Evolutionary conservation across 140 eudicot species (phyloP).

Genomic region (Anethum foeniculum): DNA sequence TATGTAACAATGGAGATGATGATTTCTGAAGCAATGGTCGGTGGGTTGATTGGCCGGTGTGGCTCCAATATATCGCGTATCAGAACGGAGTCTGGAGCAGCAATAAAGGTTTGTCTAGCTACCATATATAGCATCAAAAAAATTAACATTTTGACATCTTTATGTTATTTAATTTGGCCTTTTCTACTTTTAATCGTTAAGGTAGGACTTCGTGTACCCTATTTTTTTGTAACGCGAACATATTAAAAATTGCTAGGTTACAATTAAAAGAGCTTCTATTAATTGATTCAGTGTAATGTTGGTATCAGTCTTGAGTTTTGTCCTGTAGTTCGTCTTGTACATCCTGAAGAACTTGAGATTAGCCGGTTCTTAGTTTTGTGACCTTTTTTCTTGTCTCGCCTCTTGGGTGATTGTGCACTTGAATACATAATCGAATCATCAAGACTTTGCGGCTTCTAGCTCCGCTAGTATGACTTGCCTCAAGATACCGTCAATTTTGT

Average conservation of each 20-base stretch:
- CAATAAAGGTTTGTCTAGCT: slow-evolving; percentile 50
- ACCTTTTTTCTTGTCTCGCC: not conserved
- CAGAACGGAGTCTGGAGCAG: slow-evolving; percentile 93
- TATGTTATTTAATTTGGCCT: not conserved
- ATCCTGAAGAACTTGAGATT: not conserved
- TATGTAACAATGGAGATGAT: slow-evolving; percentile 73
- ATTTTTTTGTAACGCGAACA: not conserved
- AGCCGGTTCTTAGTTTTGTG: not conserved
- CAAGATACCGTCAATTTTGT: not conserved
- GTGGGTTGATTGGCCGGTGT: slow-evolving; percentile 86
- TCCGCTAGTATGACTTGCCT: not conserved
- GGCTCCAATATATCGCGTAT: slow-evolving; percentile 90
- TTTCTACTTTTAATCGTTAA: not conserved
- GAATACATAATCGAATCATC: not conserved
- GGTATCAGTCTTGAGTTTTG: not conserved
- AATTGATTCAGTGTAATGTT: not conserved
- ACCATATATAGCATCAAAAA: not conserved
- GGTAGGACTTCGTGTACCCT: not conserved
- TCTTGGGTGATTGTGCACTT: not conserved
- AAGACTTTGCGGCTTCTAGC: not conserved
- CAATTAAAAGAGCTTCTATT: too few relatives aligned
- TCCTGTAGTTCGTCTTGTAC: not conserved
- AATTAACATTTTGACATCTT: not conserved
- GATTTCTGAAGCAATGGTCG: slow-evolving; percentile 77
- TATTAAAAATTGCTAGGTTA: not conserved